Evolutionary conservation across 768 basidiomycete species (phyloP).

Genomic region (Infundibulicybe gibba): DNA sequence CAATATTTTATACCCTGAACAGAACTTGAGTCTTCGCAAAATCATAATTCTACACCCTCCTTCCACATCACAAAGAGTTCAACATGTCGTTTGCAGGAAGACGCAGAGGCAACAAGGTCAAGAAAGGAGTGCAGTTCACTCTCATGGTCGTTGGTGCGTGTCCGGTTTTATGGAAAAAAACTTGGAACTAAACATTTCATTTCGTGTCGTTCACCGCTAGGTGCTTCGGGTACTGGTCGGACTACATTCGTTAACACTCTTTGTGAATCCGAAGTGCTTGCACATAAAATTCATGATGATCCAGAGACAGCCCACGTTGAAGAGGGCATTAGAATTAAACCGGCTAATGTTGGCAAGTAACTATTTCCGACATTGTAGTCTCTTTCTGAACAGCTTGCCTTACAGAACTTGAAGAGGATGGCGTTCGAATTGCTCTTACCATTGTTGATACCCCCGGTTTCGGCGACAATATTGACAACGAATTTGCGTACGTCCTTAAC

Average conservation of each 20-base stretch:
- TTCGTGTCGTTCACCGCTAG: constrained; percentile 35
- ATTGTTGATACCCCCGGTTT: constrained; percentile 99
- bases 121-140: constrained; percentile 98
- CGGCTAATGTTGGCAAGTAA: constrained; percentile 83
- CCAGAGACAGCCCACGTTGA: constrained; percentile 92
- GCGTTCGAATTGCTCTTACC: constrained; percentile 95
- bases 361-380: constrained; percentile 1
- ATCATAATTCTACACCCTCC: constrained; percentile 5
- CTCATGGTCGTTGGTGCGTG: constrained; percentile 94
- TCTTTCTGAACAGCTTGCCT: constrained; percentile 2
- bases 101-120: constrained; percentile 91
- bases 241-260: constrained; percentile 99
- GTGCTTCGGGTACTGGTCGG: constrained; percentile 95
- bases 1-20: constrained; percentile 27
- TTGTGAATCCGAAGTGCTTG: constrained; percentile 90
- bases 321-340: constrained; percentile 92
- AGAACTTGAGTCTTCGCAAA: constrained; percentile 22
- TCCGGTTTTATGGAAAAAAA: constrained; percentile 11
- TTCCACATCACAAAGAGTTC: no score
- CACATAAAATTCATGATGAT: constrained; percentile 81
- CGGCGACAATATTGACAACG: constrained; percentile 98
- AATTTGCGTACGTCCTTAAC: constrained; percentile 76
- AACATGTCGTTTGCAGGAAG: constrained; percentile 84
- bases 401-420: constrained; percentile 95
- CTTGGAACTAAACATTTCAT: constrained; percentile 13